Evolutionary conservation across 768 basidiomycete species (phyloP).

Genomic region (Paxillus involutus): DNA sequence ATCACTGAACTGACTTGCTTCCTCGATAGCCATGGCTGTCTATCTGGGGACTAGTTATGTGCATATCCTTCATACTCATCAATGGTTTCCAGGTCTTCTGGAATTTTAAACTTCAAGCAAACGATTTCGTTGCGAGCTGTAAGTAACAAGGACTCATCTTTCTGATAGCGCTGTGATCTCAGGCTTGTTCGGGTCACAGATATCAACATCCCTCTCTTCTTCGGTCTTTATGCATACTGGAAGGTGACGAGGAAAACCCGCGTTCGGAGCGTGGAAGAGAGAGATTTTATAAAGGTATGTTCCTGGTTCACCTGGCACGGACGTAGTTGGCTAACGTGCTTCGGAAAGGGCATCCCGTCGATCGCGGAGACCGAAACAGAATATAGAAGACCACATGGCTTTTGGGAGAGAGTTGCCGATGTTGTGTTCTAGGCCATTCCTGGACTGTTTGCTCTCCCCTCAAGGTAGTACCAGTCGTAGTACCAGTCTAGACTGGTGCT

Average conservation of each 20-base stretch:
- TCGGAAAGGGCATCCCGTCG: constrained; percentile 59
- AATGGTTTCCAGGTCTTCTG: constrained; percentile 62
- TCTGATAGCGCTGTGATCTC: too few relatives aligned
- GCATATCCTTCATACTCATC: constrained; percentile 55
- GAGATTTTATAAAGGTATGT: constrained; percentile 69
- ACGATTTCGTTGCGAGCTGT: constrained; percentile 51
- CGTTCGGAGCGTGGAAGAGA: constrained; percentile 57
- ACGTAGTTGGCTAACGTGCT: neutral
- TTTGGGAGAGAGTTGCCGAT: constrained; percentile 49
- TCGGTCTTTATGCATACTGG: constrained; percentile 22
- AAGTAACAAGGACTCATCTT: constrained; percentile 19
- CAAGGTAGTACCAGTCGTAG: too few relatives aligned
- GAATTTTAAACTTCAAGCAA: constrained; percentile 42
- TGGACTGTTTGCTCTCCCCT: too few relatives aligned
- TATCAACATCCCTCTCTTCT: constrained; percentile 27
- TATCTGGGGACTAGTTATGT: constrained; percentile 71
- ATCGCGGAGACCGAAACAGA: constrained; percentile 66
- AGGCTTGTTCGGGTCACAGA: constrained; percentile 23
- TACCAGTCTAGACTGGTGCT: too few relatives aligned
- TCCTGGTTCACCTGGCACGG: neutral
- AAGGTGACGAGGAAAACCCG: constrained; percentile 17
- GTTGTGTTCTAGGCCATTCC: constrained; percentile 44
- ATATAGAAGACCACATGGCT: constrained; percentile 47
- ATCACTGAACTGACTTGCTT: neutral
- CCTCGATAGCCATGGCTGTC: constrained; percentile 51